Base-by-base conservation (phyloP, 179 eudicot genomes). In the Silene noctiflora region DNA sequence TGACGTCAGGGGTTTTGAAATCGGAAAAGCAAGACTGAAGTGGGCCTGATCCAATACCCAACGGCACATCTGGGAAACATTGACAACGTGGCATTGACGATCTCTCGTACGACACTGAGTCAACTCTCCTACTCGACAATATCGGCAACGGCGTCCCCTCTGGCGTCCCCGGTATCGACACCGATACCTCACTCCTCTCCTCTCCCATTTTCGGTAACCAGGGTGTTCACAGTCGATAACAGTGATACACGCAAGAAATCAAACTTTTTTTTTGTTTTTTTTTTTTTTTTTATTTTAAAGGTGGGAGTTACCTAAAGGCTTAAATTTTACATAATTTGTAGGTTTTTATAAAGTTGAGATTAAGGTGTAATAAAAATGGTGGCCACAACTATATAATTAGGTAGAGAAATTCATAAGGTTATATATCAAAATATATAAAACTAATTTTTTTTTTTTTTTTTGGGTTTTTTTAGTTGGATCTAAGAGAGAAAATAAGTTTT, bases 101-200 rank as follows among this genome's bases (percentile, higher is more conserved):
- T 67, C 85, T 44, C 27, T 79, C 85, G 31, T 83, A 83, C 21
- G 83, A 67, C 51, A 46, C 53, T 12, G 85, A 83, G 78, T 83
- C 85, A 73, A 83, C 78, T 55, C 78, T 71, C 55, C 80, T 14
- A 27, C 75, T 53, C 7, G 71, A 8, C 3, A 83, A 42, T 51
- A 83, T 4, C 63, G 85, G 85, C 73, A 79, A 75, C 53, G 85
- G 85, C 12, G 85, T 83, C 1, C 85, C 83, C 35, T 79, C 85
- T 44, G 85, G 85, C 13, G 83, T 83, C 39, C 62, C 62, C 11
- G 80, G 51, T 42, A 79, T 74, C 24, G 73, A 20, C 78, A 79
- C 85, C 33, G 77, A 77, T 22, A 24, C 75, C 13, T 59, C 63
- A 25, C 29, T 55, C 44, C 17, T 58, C 4, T 10, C 63, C 42